These are phyloP conservation scores for Dactylonectria macrodidyma DNA, from an alignment of 2,329 filamentous ascomycete species.

Conservation along the genomic window DNA sequence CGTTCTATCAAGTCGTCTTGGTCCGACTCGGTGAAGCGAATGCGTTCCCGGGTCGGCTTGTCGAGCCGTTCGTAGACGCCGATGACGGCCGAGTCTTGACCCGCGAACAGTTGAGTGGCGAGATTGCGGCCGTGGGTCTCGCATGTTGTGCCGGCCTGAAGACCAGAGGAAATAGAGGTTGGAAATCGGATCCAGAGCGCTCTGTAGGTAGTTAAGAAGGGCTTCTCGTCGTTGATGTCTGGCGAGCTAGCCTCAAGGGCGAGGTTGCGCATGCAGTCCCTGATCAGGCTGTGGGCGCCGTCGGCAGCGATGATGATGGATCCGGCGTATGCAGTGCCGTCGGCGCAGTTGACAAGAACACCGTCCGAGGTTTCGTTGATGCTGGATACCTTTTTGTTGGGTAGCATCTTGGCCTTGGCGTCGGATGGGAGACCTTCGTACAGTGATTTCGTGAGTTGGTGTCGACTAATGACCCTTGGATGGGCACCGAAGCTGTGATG, in stretches of 20 bases:
- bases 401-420: constrained; percentile 46
- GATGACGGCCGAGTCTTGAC: constrained; percentile 31
- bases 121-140: constrained; percentile 49
- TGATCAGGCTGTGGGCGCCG: constrained; percentile 57
- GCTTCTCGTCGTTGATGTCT: constrained; percentile 45
- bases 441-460: constrained; percentile 52
- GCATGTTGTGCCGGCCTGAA: constrained; percentile 43
- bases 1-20: constrained; percentile 32
- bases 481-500: constrained; percentile 44
- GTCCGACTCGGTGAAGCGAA: constrained; percentile 36
- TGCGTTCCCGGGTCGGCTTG: constrained; percentile 30
- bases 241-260: constrained; percentile 38
- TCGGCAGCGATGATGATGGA: constrained; percentile 60
- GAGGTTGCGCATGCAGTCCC: constrained; percentile 52
- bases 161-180: constrained; percentile 4
- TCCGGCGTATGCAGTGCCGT: constrained; percentile 52
- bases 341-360: constrained; percentile 50
- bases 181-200: constrained; percentile 55
- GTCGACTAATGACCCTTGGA: constrained; percentile 52
- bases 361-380: constrained; percentile 41
- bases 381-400: constrained; percentile 45
- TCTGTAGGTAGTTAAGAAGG: constrained; percentile 51
- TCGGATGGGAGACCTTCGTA: constrained; percentile 48
- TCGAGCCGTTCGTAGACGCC: constrained; percentile 41
- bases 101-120: constrained; percentile 40